phyloP scores from a whole-genome alignment of 345 rosid species.

The Cardamine chenopodiifolia region DNA sequence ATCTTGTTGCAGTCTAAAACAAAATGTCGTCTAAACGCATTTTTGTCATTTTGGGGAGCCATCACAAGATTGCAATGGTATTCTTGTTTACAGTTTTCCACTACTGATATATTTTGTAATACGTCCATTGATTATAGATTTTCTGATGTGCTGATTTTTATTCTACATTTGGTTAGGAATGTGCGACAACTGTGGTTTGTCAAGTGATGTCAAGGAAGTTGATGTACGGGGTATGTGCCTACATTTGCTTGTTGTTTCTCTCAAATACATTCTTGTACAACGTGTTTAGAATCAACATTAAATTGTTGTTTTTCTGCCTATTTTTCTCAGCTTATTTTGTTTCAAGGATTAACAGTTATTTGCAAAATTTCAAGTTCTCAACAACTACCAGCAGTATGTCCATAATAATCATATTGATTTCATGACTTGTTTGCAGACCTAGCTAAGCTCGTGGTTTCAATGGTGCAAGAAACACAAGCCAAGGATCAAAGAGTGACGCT shows the following conservation, averaged over 20 bases:
- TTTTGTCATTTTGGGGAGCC: slow-evolving; percentile 92
- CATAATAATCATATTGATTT: background rate
- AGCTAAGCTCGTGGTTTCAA: slow-evolving; percentile 65
- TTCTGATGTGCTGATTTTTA: slow-evolving; percentile 19
- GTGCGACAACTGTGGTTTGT: slow-evolving; percentile 88
- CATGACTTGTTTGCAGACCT: slow-evolving; percentile 51
- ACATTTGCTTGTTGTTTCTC: background rate
- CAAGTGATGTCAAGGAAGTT: slow-evolving; percentile 66
- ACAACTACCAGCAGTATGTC: background rate
- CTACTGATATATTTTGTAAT: slow-evolving; percentile 8
- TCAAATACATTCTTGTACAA: background rate
- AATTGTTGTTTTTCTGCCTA: background rate
- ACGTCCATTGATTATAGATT: background rate
- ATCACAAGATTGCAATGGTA: slow-evolving; percentile 91
- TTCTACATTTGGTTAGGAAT: slow-evolving; percentile 58
- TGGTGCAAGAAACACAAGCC: slow-evolving; percentile 69
- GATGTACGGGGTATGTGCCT: slow-evolving; percentile 72
- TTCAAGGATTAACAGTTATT: background rate
- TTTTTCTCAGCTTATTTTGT: background rate
- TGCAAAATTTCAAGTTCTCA: background rate
- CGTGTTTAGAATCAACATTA: slow-evolving; percentile 11
- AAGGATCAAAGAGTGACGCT: slow-evolving; percentile 79
- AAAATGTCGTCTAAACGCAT: slow-evolving; percentile 79
- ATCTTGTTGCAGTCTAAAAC: slow-evolving; percentile 62
- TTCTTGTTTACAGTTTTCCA: slow-evolving; percentile 7